Conservation (phyloP, 805 yeast genomes). For the Metschnikowia peoriensis region DNA sequence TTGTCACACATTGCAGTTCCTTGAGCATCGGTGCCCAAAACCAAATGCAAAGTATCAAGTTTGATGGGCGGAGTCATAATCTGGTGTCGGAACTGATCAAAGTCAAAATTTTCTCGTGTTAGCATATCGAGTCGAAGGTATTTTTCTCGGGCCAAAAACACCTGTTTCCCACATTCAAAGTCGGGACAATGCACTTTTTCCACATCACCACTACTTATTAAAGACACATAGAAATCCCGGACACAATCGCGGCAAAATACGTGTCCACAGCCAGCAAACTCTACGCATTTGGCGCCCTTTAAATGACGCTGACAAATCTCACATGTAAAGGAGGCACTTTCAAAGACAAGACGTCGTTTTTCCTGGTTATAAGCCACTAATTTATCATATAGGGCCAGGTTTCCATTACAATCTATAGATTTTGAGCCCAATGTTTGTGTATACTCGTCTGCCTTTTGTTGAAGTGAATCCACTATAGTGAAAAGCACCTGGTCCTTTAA, state of each 20-base stretch:
- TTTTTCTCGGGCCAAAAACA: conserved; percentile 17
- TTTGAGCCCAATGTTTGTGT: conserved; percentile 4
- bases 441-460: conserved; percentile 11
- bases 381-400: conserved; percentile 13
- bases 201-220: conserved; percentile 48
- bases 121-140: conserved; percentile 19
- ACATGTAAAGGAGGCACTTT: conserved; percentile 44
- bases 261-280: conserved; percentile 27
- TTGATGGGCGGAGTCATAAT: conserved; percentile 45
- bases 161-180: conserved; percentile 42
- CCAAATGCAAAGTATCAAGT: conserved; percentile 28
- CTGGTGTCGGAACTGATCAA: conserved; percentile 29
- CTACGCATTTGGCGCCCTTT: conserved; percentile 43
- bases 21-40: conserved; percentile 20
- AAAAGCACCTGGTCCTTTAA: conserved; percentile 40
- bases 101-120: conserved; percentile 19
- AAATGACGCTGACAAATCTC: conserved; percentile 54
- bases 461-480: conserved; percentile 38
- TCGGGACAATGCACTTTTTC: conserved; percentile 58
- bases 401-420: conserved; percentile 7
- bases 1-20: conserved; percentile 6
- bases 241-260: conserved; percentile 18
- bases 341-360: conserved; percentile 25
- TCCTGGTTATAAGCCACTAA: conserved; percentile 23
- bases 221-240: conserved; percentile 19